Base-by-base conservation (phyloP, 495 filamentous ascomycete genomes). In the Xylaria palmicola region DNA sequence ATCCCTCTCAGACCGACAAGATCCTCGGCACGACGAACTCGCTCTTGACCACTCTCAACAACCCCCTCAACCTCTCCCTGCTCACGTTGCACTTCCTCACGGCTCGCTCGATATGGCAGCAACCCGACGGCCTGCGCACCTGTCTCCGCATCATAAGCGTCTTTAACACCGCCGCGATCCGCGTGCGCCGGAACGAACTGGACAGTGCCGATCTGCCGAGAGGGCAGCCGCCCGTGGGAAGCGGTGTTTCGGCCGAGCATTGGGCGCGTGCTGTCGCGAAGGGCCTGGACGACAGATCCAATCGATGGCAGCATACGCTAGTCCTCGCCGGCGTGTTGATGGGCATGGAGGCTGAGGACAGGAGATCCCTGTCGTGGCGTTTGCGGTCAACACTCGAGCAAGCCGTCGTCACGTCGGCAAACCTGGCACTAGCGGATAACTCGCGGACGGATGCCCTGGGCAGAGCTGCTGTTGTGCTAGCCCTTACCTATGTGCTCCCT, bases 11-110 rank as follows among this genome's bases (percentile, higher is more conserved):
- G 55, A 83, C 78, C 40, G 71, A 78, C 60, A 77, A 77, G 66
- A 83, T 98, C 57, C 86, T 94, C 62, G 86, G 83, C 48, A 93
- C 89, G 37, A 91, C 93, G 15, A 86, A 89, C 27, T 87, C 89
- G 26, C 85, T 98, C 27, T 79, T 98, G 24, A 88, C 90, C 20
- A 85, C 87, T 32, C 86, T 98, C 39, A 86, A 85, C 34, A 98
- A 98, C 65, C 94, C 93, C 10, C 81, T 96, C 34, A 98, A 98
- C 66, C 73, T 97, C 65, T 90, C 89, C 8, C 83, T 98, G 4
- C 86, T 98, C 49, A 90, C 92, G 1, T 91, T 91, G n/a, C 92
- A 97, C 60, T 81, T 97, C 36, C 85, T 98, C 22, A 85, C 84
- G 9, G 88, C 93, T 0, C 92, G 90, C 2, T 90, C 93, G 2